phyloP scores from a whole-genome alignment of 257 asterid genomes.

The Cynanchum wilfordii region DNA sequence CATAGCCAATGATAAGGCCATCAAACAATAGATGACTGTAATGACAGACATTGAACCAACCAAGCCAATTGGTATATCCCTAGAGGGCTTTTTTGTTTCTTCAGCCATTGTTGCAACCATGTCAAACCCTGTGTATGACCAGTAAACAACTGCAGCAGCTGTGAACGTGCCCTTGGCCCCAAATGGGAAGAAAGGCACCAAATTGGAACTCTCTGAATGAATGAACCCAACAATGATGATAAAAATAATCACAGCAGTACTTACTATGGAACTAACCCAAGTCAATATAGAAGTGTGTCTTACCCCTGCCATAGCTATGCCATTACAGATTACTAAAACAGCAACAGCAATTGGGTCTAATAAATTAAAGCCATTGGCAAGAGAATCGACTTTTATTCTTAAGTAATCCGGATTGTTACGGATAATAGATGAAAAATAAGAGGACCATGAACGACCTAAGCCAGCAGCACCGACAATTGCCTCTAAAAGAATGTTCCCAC shows the following conservation, averaged over 20 bases:
- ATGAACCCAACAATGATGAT: conserved; percentile 72
- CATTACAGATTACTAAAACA: conserved; percentile 50
- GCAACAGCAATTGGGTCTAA: conserved; percentile 78
- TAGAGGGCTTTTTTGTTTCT: conserved; percentile 77
- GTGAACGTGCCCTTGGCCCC: conserved; percentile 71
- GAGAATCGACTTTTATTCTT: conserved; percentile 50
- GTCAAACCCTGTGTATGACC: conserved; percentile 96
- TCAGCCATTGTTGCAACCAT: conserved; percentile 98
- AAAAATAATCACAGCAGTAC: conserved; percentile 52
- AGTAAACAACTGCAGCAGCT: conserved; percentile 85
- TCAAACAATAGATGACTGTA: conserved; percentile 69
- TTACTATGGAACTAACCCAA: conserved; percentile 61
- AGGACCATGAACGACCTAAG: conserved; percentile 89
- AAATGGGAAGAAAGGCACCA: conserved; percentile 67
- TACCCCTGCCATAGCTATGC: conserved; percentile 75
- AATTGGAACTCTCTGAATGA: conserved; percentile 47
- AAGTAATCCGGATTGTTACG: conserved; percentile 53
- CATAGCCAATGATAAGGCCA: conserved; percentile 62
- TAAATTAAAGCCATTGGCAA: conserved; percentile 71
- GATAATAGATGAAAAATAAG: conserved; percentile 63
- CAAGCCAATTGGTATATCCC: conserved; percentile 80
- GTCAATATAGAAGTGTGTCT: conserved; percentile 55
- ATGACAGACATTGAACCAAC: conserved; percentile 90
- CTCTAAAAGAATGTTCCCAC: conserved; percentile 75
- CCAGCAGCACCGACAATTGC: conserved; percentile 96